Evolutionary conservation across 2,329 filamentous ascomycete genomes (phyloP).

Genomic region (Pyricularia sp.): DNA sequence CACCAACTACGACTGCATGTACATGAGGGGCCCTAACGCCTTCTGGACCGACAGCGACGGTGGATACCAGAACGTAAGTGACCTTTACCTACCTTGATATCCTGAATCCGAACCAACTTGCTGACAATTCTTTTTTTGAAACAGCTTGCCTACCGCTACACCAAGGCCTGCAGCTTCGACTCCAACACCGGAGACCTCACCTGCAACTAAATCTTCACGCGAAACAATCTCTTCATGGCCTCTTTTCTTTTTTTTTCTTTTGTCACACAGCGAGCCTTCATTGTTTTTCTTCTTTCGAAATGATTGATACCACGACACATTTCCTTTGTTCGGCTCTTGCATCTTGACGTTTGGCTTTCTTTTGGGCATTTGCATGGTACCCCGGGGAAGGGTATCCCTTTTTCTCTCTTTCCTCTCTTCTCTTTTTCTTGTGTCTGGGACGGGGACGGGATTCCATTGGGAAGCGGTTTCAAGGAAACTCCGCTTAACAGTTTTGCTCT

Average conservation of each 20-base stretch:
- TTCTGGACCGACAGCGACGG: not conserved
- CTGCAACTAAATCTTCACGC: not conserved
- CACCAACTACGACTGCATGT: slow-evolving; percentile 4
- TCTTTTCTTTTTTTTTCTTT: not conserved
- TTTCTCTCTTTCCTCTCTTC: not conserved
- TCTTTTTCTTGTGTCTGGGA: too few species aligned
- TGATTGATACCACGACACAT: not conserved
- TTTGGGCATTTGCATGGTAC: not conserved
- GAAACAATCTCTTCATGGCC: too few species aligned
- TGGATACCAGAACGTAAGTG: not conserved
- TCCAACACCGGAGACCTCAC: not conserved
- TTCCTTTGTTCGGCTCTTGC: not conserved
- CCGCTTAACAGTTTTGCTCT: not conserved
- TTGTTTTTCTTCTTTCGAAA: not conserved
- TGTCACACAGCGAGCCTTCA: not conserved
- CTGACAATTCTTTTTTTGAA: not conserved
- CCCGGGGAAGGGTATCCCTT: not conserved
- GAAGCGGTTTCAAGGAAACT: not conserved
- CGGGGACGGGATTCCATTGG: not conserved
- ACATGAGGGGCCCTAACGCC: not conserved
- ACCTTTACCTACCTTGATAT: not conserved
- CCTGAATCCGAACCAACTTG: not conserved
- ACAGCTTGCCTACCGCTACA: not conserved
- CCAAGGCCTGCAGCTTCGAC: not conserved
- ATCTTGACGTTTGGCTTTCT: not conserved